Evolutionary conservation across 345 rosid species (phyloP).

Genomic region (Turnera subulata): DNA sequence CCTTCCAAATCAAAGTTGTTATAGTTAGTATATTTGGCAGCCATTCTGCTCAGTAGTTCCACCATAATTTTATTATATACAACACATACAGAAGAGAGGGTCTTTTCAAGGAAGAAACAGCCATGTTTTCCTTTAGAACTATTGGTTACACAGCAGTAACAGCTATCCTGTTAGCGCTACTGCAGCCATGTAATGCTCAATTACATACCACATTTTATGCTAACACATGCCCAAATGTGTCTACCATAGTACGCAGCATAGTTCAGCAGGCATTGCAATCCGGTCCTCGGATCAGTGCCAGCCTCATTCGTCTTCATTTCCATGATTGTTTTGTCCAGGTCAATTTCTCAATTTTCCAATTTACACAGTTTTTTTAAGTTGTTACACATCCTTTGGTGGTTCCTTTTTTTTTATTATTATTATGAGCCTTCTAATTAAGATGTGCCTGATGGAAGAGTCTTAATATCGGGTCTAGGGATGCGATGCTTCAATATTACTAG

Average conservation of each 20-base stretch:
- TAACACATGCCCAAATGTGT: constrained; percentile 58
- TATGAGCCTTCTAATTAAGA: too few species aligned
- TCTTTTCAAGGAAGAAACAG: too few species aligned
- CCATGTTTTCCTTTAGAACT: not conserved
- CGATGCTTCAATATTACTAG: constrained; percentile 63
- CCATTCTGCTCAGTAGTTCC: too few species aligned
- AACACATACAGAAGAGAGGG: too few species aligned
- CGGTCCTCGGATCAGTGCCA: constrained; percentile 65
- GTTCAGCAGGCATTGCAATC: constrained; percentile 56
- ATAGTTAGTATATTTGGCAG: too few species aligned
- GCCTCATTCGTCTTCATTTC: constrained; percentile 77
- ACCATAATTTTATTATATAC: too few species aligned
- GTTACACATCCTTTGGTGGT: too few species aligned
- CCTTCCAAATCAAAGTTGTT: too few species aligned
- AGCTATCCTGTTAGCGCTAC: not conserved
- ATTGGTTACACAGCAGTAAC: not conserved
- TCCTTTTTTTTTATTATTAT: too few species aligned
- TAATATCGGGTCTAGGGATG: constrained; percentile 42
- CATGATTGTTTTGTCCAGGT: constrained; percentile 86
- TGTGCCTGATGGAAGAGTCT: too few species aligned
- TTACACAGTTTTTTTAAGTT: too few species aligned
- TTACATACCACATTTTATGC: constrained; percentile 53
- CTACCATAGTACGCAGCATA: constrained; percentile 43
- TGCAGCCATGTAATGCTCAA: constrained; percentile 32
- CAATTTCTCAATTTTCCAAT: constrained; percentile 4